These are phyloP conservation scores for Tanacetum coccineum DNA, from an alignment of 129 eudicot genomes.

Conservation along the genomic window DNA sequence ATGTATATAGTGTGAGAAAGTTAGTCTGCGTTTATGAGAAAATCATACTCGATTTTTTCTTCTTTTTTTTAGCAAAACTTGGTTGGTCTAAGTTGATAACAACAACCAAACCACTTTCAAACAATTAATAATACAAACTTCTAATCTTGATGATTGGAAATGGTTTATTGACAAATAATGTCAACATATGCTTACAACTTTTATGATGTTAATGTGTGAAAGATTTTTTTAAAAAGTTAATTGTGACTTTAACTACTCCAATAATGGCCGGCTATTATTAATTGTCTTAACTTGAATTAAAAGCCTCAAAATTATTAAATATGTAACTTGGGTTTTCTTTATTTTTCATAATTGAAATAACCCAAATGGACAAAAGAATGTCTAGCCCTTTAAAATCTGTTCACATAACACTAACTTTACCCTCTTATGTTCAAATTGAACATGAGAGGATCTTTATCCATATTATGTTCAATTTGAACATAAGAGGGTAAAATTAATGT, in stretches of 20 bases:
- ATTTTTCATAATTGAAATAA: not conserved
- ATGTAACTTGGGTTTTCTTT: not conserved
- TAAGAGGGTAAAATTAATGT: too few relatives aligned
- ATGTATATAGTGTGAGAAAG: too few relatives aligned
- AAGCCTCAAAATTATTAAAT: not conserved
- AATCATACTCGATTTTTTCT: too few relatives aligned
- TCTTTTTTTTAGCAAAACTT: not conserved
- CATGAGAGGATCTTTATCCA: too few relatives aligned
- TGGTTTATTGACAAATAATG: slow-evolving; percentile 13
- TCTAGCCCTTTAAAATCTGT: slow-evolving; percentile 7
- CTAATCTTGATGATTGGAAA: slow-evolving; percentile 5
- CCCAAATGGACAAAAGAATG: slow-evolving; percentile 8
- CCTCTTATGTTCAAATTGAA: too few relatives aligned
- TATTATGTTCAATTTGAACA: too few relatives aligned
- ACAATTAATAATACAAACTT: slow-evolving; percentile 6
- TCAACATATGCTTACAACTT: slow-evolving; percentile 26
- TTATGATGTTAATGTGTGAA: slow-evolving; percentile 14
- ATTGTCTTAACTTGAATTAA: slow-evolving; percentile 10
- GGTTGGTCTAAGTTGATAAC: slow-evolving; percentile 1
- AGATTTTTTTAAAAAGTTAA: slow-evolving; percentile 11
- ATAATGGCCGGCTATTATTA: slow-evolving; percentile 30
- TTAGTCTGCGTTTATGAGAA: too few relatives aligned
- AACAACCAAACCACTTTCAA: not conserved
- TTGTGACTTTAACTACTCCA: slow-evolving; percentile 16
- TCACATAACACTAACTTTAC: too few relatives aligned